phyloP scores from a whole-genome alignment of 768 basidiomycete species.

The Trametes meyenii region DNA sequence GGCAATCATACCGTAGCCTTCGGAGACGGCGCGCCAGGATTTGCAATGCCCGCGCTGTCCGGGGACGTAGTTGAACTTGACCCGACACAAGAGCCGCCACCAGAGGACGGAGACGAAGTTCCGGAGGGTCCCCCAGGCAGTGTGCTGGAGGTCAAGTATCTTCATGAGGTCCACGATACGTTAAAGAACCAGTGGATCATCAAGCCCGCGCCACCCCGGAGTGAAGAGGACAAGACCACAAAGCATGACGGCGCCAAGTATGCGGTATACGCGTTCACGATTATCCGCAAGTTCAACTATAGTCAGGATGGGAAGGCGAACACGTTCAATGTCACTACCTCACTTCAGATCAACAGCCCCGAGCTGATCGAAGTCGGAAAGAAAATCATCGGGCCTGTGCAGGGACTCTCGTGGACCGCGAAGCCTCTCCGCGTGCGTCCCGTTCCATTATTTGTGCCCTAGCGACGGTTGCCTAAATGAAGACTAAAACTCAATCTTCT shows the following conservation, averaged over 20 bases:
- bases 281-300: constrained; percentile 32
- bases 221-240: constrained; percentile 9
- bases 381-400: constrained; percentile 59
- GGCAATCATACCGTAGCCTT: neutral
- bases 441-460: neutral
- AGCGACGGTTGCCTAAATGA: too few relatives aligned
- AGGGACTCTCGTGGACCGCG: constrained; percentile 63
- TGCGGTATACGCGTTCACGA: constrained; percentile 31
- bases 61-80: constrained; percentile 29
- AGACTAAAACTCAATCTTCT: constrained; percentile 13
- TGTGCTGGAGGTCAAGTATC: constrained; percentile 29
- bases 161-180: constrained; percentile 29
- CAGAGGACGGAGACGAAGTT: constrained; percentile 17
- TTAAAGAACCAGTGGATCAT: constrained; percentile 28
- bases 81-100: constrained; percentile 4
- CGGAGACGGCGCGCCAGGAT: constrained; percentile 5
- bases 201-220: constrained; percentile 27
- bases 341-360: constrained; percentile 57
- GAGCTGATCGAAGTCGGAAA: constrained; percentile 60
- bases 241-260: constrained; percentile 29
- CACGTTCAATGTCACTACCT: constrained; percentile 30
- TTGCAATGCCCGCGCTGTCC: constrained; percentile 21
- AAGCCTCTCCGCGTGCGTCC: constrained; percentile 54
- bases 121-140: constrained; percentile 27
- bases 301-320: constrained; percentile 17